A percentile compares a stretch with the other conserved stretches of the same genome.
Evolutionary conservation across 441 rosid genomes (phyloP).

Genomic region (Croton laevigatus): DNA sequence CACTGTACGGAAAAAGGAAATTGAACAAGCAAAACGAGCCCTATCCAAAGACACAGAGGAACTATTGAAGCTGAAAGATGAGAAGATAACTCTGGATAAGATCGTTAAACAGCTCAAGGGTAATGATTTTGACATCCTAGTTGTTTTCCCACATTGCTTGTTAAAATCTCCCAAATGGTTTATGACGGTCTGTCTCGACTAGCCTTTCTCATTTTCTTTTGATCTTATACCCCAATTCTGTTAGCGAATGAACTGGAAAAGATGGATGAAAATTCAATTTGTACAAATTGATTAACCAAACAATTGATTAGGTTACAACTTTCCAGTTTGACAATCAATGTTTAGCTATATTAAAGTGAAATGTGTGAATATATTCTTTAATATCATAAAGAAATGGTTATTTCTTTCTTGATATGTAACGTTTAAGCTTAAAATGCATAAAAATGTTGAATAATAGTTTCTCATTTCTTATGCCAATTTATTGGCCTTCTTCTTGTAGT

Average conservation of each 20-base stretch:
- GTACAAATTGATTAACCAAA: not conserved
- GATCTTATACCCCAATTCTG: not conserved
- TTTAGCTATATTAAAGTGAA: not conserved
- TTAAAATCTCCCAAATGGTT: slow-evolving; percentile 2
- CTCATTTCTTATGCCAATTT: not conserved
- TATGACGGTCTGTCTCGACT: not conserved
- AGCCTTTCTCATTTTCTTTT: not conserved
- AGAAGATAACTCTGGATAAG: slow-evolving; percentile 65
- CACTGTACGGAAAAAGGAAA: slow-evolving; percentile 46
- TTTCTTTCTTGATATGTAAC: not conserved
- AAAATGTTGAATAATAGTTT: not conserved
- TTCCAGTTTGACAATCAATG: not conserved
- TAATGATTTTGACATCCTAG: slow-evolving; percentile 19
- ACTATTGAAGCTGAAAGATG: slow-evolving; percentile 54
- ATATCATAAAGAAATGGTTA: not conserved
- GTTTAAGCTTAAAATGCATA: not conserved
- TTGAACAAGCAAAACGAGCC: slow-evolving; percentile 55
- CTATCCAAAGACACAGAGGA: slow-evolving; percentile 68
- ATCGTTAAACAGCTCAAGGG: slow-evolving; percentile 80
- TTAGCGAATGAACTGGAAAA: not conserved
- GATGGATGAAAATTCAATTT: not conserved
- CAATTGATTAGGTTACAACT: not conserved
- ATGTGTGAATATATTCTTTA: too few relatives aligned
- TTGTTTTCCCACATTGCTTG: not conserved
- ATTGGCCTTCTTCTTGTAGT: slow-evolving; percentile 32